Evolutionary conservation across 306 rosid genomes (phyloP), one percentile per base, ranked within the genome.

Genomic region (Spatholobus suberectus): DNA sequence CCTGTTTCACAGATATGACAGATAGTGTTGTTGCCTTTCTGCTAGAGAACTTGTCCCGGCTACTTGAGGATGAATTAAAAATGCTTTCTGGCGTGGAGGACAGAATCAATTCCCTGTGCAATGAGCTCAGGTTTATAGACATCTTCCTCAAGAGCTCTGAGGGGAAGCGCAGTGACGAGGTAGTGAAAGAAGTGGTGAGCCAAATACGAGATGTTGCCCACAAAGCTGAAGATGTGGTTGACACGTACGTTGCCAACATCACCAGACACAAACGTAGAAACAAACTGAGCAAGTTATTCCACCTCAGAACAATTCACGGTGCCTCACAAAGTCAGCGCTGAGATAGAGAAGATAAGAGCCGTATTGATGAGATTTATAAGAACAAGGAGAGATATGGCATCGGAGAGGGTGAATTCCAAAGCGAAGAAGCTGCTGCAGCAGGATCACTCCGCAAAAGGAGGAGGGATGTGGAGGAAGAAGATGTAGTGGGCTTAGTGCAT

Each of bases 181-280:
- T 32, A 0, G 61, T 55, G 8, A 21, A 74, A 23, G 70, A 27
- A 57, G 57, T 73, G 4, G 26, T 84, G 4, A 41, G 9, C 2
- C 81, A 79, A 55, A 84, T 79, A 5, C 73, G 72, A 35, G 84
- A 84, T 27, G 76, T 14, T 0, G 81, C 84, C 3, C 1, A 41
- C 32, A 29, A 46, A 49, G 79, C 75, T 12, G 86, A 83, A 11
- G 81, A 84, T 66, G 77, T 84, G 3, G 24, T 79, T 0, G 87
- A 84, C 67, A 55, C 55, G 0, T 79, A 15, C 46, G 1, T 79
- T 11, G 11, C 41, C 26, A 12, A 79, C 0, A 23, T 37, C 9
- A 0, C 17, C 34, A 41, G 6, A 12, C 77, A 76, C 9, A 54
- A 13, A 8, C 13, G 3, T 1, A 75, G 49, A 68, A 54, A 20